Conservation (phyloP, 331 rosid genomes). For the Prunus yedoensis region DNA sequence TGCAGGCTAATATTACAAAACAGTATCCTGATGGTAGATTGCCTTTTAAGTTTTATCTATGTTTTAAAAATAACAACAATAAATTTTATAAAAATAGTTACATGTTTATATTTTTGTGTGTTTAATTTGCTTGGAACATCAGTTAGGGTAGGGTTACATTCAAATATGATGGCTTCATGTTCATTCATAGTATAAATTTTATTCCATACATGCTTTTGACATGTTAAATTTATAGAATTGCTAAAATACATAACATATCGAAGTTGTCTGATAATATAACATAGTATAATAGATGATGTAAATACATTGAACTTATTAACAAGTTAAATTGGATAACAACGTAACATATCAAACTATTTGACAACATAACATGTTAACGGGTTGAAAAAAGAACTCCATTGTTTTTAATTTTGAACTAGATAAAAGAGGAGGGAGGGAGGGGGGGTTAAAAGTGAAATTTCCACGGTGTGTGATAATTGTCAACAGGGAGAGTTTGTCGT, state of each 20-base stretch:
- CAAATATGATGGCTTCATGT: not conserved
- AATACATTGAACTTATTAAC: not conserved
- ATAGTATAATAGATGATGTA: not conserved
- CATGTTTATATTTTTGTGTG: no score
- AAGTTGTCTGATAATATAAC: not conserved
- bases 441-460: not conserved
- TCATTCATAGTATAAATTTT: not conserved
- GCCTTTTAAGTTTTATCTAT: not conserved
- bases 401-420: no score
- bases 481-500: conserved; percentile 23
- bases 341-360: not conserved
- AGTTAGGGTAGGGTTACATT: no score
- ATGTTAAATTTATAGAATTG: not conserved
- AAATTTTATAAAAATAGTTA: not conserved
- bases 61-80: not conserved
- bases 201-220: not conserved
- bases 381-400: no score
- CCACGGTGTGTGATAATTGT: conserved; percentile 9
- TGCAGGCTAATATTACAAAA: not conserved
- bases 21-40: not conserved
- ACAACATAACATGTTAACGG: no score
- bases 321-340: not conserved
- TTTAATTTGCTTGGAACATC: no score
- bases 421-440: no score
- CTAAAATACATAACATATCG: no score